phyloP scores from a whole-genome alignment of 2,329 filamentous ascomycete genomes.

The Beauveria sp. region DNA sequence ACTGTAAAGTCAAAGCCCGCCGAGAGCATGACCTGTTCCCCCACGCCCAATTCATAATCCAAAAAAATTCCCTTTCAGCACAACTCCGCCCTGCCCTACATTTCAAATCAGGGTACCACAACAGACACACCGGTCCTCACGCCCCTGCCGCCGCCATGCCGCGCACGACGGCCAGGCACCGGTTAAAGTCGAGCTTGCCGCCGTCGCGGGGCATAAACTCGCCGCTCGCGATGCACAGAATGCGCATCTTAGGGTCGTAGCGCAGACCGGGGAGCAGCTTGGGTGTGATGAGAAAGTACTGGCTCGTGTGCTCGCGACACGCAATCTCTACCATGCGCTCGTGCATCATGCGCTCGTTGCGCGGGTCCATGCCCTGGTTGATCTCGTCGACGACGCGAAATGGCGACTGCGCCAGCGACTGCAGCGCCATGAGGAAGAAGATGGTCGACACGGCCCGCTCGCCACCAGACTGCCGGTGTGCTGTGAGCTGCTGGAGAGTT shows the following conservation, averaged over 20 bases:
- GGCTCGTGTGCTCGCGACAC: constrained; percentile 69
- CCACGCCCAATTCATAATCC: no score
- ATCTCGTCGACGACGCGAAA: constrained; percentile 99
- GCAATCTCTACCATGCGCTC: constrained; percentile 98
- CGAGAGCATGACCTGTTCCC: no score
- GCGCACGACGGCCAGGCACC: constrained; percentile 37
- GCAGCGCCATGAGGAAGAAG: constrained; percentile 97
- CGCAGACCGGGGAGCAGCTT: constrained; percentile 81
- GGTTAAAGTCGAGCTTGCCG: constrained; percentile 41
- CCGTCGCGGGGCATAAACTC: constrained; percentile 58
- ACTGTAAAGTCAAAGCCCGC: no score
- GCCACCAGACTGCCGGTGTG: constrained; percentile 90
- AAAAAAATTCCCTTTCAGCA: neutral
- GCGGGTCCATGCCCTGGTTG: constrained; percentile 98
- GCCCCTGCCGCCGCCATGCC: constrained; percentile 20
- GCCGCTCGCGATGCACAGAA: constrained; percentile 88
- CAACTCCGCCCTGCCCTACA: neutral
- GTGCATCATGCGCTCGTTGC: constrained; percentile 97
- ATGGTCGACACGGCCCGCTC: constrained; percentile 95
- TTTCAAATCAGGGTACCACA: no score
- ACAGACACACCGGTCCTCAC: neutral
- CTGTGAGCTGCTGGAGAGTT: constrained; percentile 73
- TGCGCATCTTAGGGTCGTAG: constrained; percentile 86
- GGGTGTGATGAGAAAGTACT: constrained; percentile 96
- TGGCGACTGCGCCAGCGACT: constrained; percentile 85